phyloP scores from a whole-genome alignment of 306 rosid species.

The Castanea crenata region DNA sequence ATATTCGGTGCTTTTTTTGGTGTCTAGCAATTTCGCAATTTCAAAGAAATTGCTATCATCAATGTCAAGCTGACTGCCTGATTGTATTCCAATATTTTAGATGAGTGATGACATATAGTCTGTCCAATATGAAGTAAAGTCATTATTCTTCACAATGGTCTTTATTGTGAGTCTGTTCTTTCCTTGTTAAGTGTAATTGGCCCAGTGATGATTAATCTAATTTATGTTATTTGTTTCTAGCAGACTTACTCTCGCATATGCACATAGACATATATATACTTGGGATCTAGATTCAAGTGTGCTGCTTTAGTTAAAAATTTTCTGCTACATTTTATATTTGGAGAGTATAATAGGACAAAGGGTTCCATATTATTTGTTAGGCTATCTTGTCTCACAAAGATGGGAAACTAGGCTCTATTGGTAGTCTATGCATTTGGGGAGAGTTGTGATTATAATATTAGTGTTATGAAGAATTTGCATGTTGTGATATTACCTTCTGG shows the following conservation, averaged over 20 bases:
- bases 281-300: background rate
- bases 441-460: background rate
- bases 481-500: background rate
- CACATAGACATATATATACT: background rate
- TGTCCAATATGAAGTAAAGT: background rate
- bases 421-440: background rate
- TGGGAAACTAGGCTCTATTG: background rate
- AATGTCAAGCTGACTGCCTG: background rate
- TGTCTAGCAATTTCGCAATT: too few species aligned
- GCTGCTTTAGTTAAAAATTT: background rate
- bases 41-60: background rate
- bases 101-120: background rate
- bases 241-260: background rate
- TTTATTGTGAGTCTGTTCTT: background rate
- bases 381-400: background rate
- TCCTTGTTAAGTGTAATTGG: background rate
- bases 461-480: background rate
- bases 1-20: too few species aligned
- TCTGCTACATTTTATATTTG: background rate
- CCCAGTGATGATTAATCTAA: background rate
- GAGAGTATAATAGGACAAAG: background rate
- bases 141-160: background rate
- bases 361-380: too few species aligned
- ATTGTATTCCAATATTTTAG: background rate
- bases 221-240: background rate